Evolutionary conservation across 306 rosid species (phyloP).

Genomic region (Potentilla sterilis): DNA sequence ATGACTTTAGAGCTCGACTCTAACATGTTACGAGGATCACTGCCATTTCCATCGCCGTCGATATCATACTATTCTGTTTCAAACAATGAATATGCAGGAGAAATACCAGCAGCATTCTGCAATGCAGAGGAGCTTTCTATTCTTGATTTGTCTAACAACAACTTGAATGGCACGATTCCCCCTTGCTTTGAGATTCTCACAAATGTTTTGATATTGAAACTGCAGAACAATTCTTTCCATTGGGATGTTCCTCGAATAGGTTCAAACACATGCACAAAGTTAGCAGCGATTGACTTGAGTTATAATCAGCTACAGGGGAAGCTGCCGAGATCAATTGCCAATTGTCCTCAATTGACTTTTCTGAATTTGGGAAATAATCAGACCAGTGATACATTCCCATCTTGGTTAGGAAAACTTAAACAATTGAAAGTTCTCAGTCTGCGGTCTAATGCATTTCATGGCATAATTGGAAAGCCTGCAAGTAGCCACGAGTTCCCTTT

Average conservation of each 20-base stretch:
- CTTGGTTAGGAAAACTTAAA: conserved; percentile 37
- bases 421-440: conserved; percentile 13
- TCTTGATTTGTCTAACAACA: conserved; percentile 22
- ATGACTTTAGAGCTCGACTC: not conserved
- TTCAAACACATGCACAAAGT: not conserved
- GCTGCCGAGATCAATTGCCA: conserved; percentile 22
- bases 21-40: conserved; percentile 16
- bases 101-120: conserved; percentile 20
- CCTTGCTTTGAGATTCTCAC: conserved; percentile 13
- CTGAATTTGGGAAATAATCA: conserved; percentile 20
- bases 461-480: conserved; percentile 7
- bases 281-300: conserved; percentile 1
- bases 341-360: conserved; percentile 11
- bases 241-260: conserved; percentile 10
- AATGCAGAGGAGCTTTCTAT: not conserved
- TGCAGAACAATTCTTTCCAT: conserved; percentile 1
- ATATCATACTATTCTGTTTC: not conserved
- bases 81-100: not conserved
- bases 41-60: conserved; percentile 16
- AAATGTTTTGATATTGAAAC: not conserved
- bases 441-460: conserved; percentile 24
- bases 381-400: conserved; percentile 36
- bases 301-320: conserved; percentile 19
- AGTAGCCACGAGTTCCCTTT: not conserved
- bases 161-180: conserved; percentile 19